phyloP scores from a whole-genome alignment of 208 protist species.

The Spongospora subterranea region DNA sequence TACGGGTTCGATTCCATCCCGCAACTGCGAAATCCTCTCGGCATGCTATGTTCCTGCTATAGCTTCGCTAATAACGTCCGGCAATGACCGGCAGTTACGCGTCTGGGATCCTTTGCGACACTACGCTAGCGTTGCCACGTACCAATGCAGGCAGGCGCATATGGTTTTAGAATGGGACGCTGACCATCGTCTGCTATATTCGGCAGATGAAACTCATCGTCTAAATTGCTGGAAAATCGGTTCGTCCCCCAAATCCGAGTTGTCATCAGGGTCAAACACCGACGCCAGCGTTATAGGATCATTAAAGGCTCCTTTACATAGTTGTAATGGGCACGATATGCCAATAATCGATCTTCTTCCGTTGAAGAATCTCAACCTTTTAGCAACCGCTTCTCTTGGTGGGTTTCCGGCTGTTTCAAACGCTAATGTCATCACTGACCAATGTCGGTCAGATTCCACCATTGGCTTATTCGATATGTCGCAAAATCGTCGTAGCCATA shows the following conservation, averaged over 20 bases:
- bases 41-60: neutral
- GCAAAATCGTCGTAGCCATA: slow-evolving; percentile 18
- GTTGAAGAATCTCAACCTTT: slow-evolving; percentile 32
- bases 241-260: neutral
- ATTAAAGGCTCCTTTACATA: neutral
- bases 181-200: neutral
- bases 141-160: neutral
- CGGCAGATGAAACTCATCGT: neutral
- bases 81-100: neutral
- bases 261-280: neutral
- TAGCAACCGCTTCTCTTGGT: slow-evolving; percentile 39
- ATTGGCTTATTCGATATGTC: slow-evolving; percentile 29
- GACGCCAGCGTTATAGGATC: neutral
- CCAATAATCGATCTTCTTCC: neutral
- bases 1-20: neutral
- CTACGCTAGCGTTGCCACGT: neutral
- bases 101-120: slow-evolving; percentile 1
- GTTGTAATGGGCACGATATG: neutral
- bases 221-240: slow-evolving; percentile 3
- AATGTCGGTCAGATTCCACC: slow-evolving; percentile 15
- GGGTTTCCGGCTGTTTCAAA: too few species aligned
- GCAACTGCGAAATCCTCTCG: neutral
- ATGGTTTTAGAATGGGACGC: slow-evolving; percentile 44
- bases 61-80: neutral
- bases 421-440: too few species aligned